A percentile compares a stretch with the other conserved stretches of the same genome.
phyloP scores from a whole-genome alignment of 805 yeast genomes.

The Teunomyces lycoperdinae region DNA sequence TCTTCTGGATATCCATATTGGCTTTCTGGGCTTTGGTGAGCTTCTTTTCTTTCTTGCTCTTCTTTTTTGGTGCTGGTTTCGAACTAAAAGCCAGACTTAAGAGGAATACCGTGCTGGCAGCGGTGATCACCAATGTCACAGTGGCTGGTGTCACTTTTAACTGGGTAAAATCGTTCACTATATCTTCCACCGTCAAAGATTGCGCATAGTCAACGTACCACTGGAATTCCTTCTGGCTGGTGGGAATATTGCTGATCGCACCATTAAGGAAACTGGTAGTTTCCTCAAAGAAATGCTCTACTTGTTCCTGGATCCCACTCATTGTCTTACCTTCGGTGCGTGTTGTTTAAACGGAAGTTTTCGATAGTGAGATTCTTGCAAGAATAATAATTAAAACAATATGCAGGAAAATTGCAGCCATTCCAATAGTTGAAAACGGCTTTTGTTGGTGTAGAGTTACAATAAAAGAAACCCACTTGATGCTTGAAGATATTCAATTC shows the following conservation, averaged over 20 bases:
- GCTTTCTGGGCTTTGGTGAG: slow-evolving; percentile 38
- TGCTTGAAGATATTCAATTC: too few species aligned
- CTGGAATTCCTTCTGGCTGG: slow-evolving; percentile 9
- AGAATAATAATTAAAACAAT: neutral
- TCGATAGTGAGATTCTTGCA: neutral
- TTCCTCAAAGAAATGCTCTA: neutral
- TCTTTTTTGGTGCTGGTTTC: slow-evolving; percentile 8
- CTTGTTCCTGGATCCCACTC: slow-evolving; percentile 1
- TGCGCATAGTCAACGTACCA: slow-evolving; percentile 10
- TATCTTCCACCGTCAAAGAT: slow-evolving; percentile 17
- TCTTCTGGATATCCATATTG: slow-evolving; percentile 35
- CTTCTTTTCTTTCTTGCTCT: slow-evolving; percentile 34
- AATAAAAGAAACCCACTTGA: too few species aligned
- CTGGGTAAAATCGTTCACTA: slow-evolving; percentile 27
- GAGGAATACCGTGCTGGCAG: slow-evolving; percentile 26
- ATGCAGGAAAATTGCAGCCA: neutral
- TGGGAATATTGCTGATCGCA: slow-evolving; percentile 9
- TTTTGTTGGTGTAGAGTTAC: too few species aligned
- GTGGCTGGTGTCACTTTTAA: slow-evolving; percentile 34
- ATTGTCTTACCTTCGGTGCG: neutral
- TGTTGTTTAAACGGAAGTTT: neutral
- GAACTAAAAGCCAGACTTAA: slow-evolving; percentile 14
- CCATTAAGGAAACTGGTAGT: slow-evolving; percentile 2
- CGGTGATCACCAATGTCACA: slow-evolving; percentile 27
- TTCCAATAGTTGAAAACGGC: too few species aligned